Percentiles rank a stretch among this genome's conserved stretches.
Conservation (phyloP, 225 moss, liverwort and hornwort genomes). For the Polytrichum formosum region DNA sequence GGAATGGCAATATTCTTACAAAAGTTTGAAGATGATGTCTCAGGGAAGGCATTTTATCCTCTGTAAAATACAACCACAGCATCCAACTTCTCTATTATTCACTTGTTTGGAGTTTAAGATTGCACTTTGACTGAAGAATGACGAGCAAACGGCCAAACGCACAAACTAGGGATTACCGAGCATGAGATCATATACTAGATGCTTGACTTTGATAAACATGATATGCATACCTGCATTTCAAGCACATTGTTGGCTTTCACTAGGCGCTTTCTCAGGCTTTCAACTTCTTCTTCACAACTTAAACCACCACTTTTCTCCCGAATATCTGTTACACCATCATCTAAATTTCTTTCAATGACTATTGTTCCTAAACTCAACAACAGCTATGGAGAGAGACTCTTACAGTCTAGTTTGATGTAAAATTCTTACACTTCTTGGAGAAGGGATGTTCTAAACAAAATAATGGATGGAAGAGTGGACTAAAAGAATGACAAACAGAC, state of each 20-base stretch:
- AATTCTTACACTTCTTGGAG: too few relatives aligned
- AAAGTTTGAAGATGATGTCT: background rate
- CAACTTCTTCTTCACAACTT: constrained; percentile 72
- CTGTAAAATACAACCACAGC: constrained; percentile 34
- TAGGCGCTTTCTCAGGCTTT: constrained; percentile 60
- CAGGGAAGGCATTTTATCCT: constrained; percentile 79
- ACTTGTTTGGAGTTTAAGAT: constrained; percentile 4
- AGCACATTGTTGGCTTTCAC: constrained; percentile 65
- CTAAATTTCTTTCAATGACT: background rate
- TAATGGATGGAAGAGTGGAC: background rate
- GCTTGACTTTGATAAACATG: background rate
- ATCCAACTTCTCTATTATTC: background rate
- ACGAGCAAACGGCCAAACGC: too few relatives aligned
- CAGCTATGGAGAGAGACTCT: background rate
- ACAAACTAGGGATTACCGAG: too few relatives aligned
- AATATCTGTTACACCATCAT: constrained; percentile 41
- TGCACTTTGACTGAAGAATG: constrained; percentile 1
- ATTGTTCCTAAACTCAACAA: background rate
- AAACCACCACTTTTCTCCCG: constrained; percentile 46
- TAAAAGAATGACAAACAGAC: background rate
- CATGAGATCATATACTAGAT: background rate
- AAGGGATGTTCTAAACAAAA: too few relatives aligned
- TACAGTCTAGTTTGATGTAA: background rate
- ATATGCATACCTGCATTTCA: constrained; percentile 55
- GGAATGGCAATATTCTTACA: too few relatives aligned